These are phyloP conservation scores for Pleurotus salmoneostramineus DNA, from an alignment of 768 basidiomycete species.

Conservation along the genomic window DNA sequence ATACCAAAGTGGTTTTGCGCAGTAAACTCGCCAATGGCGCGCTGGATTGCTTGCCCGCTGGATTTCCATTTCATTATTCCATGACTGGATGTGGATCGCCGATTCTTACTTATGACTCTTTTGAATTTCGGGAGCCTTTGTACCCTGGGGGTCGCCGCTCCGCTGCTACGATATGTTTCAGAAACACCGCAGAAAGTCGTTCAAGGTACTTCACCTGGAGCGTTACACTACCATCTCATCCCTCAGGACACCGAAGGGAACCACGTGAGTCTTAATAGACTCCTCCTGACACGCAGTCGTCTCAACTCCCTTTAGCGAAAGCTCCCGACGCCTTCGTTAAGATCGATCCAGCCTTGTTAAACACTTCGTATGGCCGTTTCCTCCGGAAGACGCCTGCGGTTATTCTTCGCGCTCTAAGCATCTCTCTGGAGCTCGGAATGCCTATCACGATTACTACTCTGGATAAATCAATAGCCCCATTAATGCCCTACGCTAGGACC, in stretches of 20 bases:
- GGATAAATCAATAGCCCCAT: constrained; percentile 10
- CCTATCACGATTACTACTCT: constrained; percentile 28
- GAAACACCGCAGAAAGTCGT: constrained; percentile 13
- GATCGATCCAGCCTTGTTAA: constrained; percentile 27
- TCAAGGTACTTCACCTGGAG: constrained; percentile 26
- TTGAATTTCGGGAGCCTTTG: constrained; percentile 29
- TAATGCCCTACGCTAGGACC: constrained; percentile 8
- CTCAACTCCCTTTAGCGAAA: constrained; percentile 14
- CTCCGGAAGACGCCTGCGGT: constrained; percentile 27
- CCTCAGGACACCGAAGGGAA: constrained; percentile 14
- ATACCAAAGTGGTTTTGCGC: constrained; percentile 24
- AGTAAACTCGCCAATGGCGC: constrained; percentile 24
- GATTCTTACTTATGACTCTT: constrained; percentile 26
- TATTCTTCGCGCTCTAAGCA: constrained; percentile 32
- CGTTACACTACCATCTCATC: constrained; percentile 18
- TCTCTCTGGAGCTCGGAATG: constrained; percentile 34
- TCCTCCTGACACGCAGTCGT: neutral
- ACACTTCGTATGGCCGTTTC: constrained; percentile 26
- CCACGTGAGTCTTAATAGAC: constrained; percentile 18
- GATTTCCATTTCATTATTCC: constrained; percentile 32
- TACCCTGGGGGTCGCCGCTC: constrained; percentile 13
- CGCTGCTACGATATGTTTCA: constrained; percentile 24
- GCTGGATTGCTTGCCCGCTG: constrained; percentile 25
- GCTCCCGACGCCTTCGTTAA: constrained; percentile 32
- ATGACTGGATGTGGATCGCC: constrained; percentile 16